Percentiles rank a stretch among this genome's conserved stretches.
phyloP scores from a whole-genome alignment of 2,329 filamentous ascomycete genomes.

The Pezicula carpinea region DNA sequence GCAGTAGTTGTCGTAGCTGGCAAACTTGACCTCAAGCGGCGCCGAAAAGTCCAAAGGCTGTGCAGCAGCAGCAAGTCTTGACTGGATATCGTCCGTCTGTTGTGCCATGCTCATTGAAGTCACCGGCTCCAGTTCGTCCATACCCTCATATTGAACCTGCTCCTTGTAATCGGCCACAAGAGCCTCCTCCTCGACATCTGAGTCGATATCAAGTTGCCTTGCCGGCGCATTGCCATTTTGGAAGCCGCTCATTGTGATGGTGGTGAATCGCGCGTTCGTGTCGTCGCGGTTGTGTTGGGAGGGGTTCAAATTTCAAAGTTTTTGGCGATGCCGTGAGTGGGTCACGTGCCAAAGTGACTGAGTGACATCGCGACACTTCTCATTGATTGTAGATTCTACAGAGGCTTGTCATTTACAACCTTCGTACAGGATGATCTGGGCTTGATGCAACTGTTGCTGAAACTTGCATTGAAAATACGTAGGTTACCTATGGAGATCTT shows the following conservation, averaged over 20 bases:
- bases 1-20: constrained; percentile 99
- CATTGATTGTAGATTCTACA: background rate
- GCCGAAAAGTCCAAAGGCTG: constrained; percentile 96
- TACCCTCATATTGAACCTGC: constrained; percentile 89
- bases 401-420: background rate
- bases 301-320: constrained; percentile 16
- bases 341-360: background rate
- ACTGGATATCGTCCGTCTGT: constrained; percentile 87
- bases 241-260: constrained; percentile 51
- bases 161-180: constrained; percentile 94
- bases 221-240: constrained; percentile 56
- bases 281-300: constrained; percentile 9
- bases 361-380: background rate
- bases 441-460: no score
- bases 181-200: constrained; percentile 93
- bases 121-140: constrained; percentile 75
- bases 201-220: constrained; percentile 70
- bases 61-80: constrained; percentile 83
- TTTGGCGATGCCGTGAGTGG: constrained; percentile 6
- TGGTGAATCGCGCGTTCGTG: constrained; percentile 1
- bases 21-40: constrained; percentile 92
- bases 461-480: no score
- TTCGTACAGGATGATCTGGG: background rate
- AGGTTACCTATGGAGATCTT: no score
- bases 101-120: constrained; percentile 64